Evolutionary conservation across 2,329 filamentous ascomycete species (phyloP).

Genomic region (Thermothelomyces thermophilus): DNA sequence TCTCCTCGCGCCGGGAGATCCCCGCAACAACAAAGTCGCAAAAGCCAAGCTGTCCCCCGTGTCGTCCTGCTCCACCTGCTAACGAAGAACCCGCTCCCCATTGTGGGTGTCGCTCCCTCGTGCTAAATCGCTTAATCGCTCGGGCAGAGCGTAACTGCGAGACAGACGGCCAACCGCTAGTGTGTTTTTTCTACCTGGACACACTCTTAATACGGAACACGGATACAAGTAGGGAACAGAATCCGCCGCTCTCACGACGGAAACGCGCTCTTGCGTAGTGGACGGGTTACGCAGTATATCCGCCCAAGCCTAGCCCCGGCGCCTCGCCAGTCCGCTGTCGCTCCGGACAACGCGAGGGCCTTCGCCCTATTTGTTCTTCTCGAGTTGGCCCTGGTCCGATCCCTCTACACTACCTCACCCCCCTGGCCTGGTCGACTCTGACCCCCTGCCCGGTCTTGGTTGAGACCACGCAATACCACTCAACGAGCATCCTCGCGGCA

Average conservation of each 20-base stretch:
- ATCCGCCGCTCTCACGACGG: not conserved
- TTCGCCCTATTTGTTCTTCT: not conserved
- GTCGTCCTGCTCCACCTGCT: conserved; percentile 17
- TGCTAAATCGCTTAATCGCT: conserved; percentile 18
- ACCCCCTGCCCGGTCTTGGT: not conserved
- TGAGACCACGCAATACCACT: not conserved
- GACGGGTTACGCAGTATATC: not conserved
- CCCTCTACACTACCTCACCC: too few relatives aligned
- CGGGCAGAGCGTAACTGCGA: not conserved
- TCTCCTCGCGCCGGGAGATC: not conserved
- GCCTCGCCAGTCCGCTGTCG: conserved; percentile 12
- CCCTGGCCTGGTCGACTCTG: not conserved
- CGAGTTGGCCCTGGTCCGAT: not conserved
- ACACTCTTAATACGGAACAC: too few relatives aligned
- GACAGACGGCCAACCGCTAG: not conserved
- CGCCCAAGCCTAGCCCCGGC: not conserved
- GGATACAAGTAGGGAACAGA: not conserved
- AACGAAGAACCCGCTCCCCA: conserved; percentile 9
- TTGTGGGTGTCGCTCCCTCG: conserved; percentile 3
- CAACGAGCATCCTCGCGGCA: not conserved
- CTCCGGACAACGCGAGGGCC: conserved; percentile 14
- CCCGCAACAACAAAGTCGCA: not conserved
- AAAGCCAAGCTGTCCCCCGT: conserved; percentile 8
- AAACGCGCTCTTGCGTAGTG: not conserved
- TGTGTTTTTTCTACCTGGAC: too few relatives aligned